Evolutionary conservation across 1,284 basidiomycete species (phyloP).

Genomic region (Irpex rosettiformis): DNA sequence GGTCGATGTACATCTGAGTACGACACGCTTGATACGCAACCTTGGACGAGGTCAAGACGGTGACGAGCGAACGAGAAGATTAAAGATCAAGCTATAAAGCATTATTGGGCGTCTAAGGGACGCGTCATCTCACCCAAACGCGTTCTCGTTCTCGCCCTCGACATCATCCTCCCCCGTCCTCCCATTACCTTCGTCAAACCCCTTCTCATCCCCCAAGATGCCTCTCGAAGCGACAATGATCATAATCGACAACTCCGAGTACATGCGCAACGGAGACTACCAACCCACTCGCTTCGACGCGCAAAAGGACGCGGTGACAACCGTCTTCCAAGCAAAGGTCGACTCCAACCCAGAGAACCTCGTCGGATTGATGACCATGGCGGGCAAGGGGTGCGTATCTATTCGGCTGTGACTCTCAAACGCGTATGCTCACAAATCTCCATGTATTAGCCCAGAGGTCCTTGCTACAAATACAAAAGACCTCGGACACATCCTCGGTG

Average conservation of each 20-base stretch:
- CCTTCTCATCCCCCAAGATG: slow-evolving; percentile 52
- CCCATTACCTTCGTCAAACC: too few species aligned
- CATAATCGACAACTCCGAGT: slow-evolving; percentile 92
- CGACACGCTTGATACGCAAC: too few species aligned
- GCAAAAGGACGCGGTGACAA: slow-evolving; percentile 89
- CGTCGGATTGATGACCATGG: slow-evolving; percentile 98
- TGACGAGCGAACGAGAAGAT: too few species aligned
- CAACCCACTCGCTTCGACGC: slow-evolving; percentile 84
- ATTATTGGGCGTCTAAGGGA: neutral
- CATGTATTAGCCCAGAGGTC: slow-evolving; percentile 79
- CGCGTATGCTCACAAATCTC: neutral
- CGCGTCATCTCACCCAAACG: neutral
- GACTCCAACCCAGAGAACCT: slow-evolving; percentile 97
- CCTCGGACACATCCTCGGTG: slow-evolving; percentile 86
- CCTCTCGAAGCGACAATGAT: slow-evolving; percentile 93
- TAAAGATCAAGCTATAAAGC: too few species aligned
- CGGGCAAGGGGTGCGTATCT: slow-evolving; percentile 77
- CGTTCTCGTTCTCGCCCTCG: neutral
- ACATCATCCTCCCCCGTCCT: too few species aligned
- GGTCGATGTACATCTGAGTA: too few species aligned
- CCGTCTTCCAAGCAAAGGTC: slow-evolving; percentile 91
- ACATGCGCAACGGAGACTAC: slow-evolving; percentile 97
- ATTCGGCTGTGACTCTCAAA: neutral
- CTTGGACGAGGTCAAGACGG: too few species aligned
- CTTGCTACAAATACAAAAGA: slow-evolving; percentile 96